phyloP scores from a whole-genome alignment of 257 asterid genomes.

The Anisodus acutangulus region DNA sequence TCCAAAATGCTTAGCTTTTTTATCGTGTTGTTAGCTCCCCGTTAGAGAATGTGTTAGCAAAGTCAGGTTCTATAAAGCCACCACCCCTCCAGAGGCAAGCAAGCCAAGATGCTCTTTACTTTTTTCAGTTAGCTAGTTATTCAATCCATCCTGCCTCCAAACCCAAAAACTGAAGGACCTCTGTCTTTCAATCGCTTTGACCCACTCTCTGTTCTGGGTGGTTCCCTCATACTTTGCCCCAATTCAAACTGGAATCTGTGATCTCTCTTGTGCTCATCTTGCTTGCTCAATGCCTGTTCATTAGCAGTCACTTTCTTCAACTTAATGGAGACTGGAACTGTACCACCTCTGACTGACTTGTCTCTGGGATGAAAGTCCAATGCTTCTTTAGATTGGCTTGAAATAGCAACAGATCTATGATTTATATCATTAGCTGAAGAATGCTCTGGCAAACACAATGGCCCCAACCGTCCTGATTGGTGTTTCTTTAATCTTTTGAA shows the following conservation, averaged over 20 bases:
- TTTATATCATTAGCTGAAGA: slow-evolving; percentile 39
- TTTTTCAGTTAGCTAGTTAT: slow-evolving; percentile 32
- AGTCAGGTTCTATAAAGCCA: slow-evolving; percentile 46
- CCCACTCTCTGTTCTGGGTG: slow-evolving; percentile 51
- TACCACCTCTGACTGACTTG: slow-evolving; percentile 44
- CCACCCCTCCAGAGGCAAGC: slow-evolving; percentile 32
- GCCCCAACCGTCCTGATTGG: slow-evolving; percentile 48
- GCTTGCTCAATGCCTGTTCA: slow-evolving; percentile 43
- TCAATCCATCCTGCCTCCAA: slow-evolving; percentile 48
- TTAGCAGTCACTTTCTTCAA: slow-evolving; percentile 48
- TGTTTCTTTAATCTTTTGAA: slow-evolving; percentile 71
- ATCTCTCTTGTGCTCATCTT: slow-evolving; percentile 39
- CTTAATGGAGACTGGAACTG: slow-evolving; percentile 62
- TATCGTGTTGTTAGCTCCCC: slow-evolving; percentile 63
- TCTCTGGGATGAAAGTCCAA: slow-evolving; percentile 41
- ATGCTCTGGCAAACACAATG: slow-evolving; percentile 39
- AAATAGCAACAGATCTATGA: slow-evolving; percentile 29
- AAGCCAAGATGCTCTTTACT: slow-evolving; percentile 23
- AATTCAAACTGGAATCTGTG: slow-evolving; percentile 40
- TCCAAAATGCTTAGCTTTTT: slow-evolving; percentile 48
- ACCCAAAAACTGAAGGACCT: slow-evolving; percentile 71
- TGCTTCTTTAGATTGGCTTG: slow-evolving; percentile 44
- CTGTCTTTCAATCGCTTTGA: slow-evolving; percentile 72
- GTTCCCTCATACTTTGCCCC: slow-evolving; percentile 47
- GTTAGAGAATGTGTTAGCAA: slow-evolving; percentile 56